Conservation (phyloP, 2,329 filamentous ascomycete genomes). For the Meredithiella fracta region DNA sequence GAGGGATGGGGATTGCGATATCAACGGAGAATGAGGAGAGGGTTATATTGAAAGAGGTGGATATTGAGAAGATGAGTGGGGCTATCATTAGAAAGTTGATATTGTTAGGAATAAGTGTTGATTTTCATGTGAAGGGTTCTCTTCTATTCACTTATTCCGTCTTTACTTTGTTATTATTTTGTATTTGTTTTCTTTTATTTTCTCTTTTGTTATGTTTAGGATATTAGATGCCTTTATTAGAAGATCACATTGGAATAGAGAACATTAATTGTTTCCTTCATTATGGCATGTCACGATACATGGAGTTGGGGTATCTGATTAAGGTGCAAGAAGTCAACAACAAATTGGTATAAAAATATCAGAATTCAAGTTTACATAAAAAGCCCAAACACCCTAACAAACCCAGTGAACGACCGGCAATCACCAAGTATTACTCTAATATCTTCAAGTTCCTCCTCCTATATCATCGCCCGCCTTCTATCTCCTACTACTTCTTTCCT, state of each 20-base stretch:
- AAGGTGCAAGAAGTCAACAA: not conserved
- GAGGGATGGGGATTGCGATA: not conserved
- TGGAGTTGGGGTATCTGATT: not conserved
- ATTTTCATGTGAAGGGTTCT: not conserved
- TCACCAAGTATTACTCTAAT: not conserved
- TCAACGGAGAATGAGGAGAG: not conserved
- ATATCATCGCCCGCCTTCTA: not conserved
- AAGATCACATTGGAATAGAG: no score
- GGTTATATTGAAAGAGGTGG: conserved; percentile 2
- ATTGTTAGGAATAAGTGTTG: not conserved
- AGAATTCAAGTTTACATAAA: not conserved
- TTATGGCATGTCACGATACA: not conserved
- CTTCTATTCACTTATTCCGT: no score
- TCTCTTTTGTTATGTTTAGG: no score
- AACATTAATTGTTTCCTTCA: no score
- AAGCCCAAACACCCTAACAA: not conserved
- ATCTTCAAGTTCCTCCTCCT: not conserved
- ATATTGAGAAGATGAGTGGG: conserved; percentile 8
- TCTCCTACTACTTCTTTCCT: not conserved
- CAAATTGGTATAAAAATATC: not conserved
- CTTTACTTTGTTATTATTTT: no score
- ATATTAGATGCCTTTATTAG: no score
- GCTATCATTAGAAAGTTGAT: conserved; percentile 7
- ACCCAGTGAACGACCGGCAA: not conserved
- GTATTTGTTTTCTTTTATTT: no score